These are phyloP conservation scores for Tulasnella calospora DNA, from an alignment of 768 basidiomycete species.

Conservation along the genomic window DNA sequence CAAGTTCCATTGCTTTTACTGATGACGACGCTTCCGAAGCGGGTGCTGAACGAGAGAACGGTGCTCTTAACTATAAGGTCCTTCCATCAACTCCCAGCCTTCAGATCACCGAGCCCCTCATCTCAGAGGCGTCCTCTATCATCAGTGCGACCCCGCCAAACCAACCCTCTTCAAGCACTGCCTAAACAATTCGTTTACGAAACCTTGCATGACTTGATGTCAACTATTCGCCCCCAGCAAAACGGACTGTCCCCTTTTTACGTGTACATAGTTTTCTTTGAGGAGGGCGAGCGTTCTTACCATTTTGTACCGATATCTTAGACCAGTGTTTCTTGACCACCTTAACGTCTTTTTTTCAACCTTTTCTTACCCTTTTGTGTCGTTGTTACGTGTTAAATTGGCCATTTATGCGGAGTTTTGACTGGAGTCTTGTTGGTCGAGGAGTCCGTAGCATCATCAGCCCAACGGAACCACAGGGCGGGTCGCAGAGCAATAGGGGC, in stretches of 20 bases:
- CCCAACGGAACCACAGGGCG: background rate
- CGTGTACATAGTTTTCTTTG: background rate
- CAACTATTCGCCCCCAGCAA: background rate
- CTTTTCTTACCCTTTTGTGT: background rate
- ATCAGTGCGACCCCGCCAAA: background rate
- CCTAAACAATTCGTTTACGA: background rate
- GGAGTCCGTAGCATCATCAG: background rate
- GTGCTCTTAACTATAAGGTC: background rate
- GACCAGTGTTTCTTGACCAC: background rate
- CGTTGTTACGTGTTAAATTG: background rate
- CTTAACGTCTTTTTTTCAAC: background rate
- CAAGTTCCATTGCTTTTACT: background rate
- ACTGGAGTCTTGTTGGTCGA: background rate
- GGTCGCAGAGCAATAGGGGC: background rate
- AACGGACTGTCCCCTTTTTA: background rate
- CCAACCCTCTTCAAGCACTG: background rate
- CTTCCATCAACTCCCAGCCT: conserved; percentile 16
- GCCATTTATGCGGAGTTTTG: background rate
- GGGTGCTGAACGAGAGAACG: background rate
- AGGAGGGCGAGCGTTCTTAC: background rate
- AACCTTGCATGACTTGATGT: conserved; percentile 1
- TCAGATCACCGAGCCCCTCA: background rate
- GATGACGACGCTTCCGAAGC: background rate
- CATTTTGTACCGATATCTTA: background rate
- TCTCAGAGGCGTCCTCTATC: conserved; percentile 3